Conservation (phyloP, 2,329 filamentous ascomycete species). For the Penicillium sp. region DNA sequence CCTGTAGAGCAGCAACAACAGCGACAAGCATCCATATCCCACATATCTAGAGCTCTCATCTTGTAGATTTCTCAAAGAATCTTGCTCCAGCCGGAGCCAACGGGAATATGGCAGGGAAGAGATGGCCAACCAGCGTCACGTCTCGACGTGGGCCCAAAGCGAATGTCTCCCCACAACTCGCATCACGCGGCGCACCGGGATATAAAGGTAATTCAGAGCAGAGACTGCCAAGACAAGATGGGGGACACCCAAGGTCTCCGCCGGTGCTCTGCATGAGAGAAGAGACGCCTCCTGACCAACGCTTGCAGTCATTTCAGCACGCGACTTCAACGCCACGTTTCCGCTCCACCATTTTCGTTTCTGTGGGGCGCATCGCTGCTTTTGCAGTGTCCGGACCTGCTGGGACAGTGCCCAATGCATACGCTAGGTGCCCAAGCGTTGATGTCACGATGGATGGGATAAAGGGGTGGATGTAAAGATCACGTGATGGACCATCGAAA, state of each 20-base stretch:
- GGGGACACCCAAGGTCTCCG: not conserved
- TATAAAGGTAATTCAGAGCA: not conserved
- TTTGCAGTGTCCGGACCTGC: not conserved
- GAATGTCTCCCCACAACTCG: not conserved
- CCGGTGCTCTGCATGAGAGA: not conserved
- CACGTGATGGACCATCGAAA: not conserved
- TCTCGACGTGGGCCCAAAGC: not conserved
- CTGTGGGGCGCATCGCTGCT: not conserved
- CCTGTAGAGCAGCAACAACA: not conserved
- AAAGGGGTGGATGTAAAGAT: conserved; percentile 8
- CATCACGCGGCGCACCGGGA: not conserved
- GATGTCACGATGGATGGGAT: not conserved
- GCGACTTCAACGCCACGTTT: not conserved
- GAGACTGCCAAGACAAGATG: not conserved
- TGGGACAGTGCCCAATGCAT: conserved; percentile 2
- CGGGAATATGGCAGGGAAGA: not conserved
- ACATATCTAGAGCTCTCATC: not conserved
- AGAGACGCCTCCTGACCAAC: not conserved
- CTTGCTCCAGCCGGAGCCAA: not conserved
- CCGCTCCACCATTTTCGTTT: conserved; percentile 2
- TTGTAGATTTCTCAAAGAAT: not conserved
- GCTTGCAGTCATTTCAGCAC: not conserved
- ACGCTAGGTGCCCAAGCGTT: conserved; percentile 3
- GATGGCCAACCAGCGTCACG: not conserved
- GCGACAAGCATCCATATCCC: not conserved